These are phyloP conservation scores for Teratosphaeriaceae sp. DNA, from an alignment of 2,329 filamentous ascomycete species.

Conservation along the genomic window DNA sequence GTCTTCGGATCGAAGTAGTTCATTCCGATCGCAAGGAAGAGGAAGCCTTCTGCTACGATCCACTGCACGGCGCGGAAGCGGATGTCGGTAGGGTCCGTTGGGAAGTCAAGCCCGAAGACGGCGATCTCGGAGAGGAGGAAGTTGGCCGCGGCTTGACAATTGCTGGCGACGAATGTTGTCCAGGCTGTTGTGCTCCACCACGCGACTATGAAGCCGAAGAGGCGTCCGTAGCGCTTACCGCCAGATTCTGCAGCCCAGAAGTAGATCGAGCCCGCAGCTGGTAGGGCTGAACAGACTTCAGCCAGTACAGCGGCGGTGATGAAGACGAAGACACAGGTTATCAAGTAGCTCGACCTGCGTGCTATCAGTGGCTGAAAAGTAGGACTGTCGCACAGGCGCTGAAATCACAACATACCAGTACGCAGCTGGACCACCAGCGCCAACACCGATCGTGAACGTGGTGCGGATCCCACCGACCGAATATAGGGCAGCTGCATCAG, in stretches of 20 bases:
- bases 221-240: slow-evolving; percentile 47
- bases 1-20: slow-evolving; percentile 33
- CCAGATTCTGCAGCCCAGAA: slow-evolving; percentile 57
- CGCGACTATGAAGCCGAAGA: slow-evolving; percentile 55
- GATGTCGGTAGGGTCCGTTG: slow-evolving; percentile 46
- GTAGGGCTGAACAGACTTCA: slow-evolving; percentile 54
- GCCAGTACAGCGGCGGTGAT: slow-evolving; percentile 56
- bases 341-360: slow-evolving; percentile 51
- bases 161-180: slow-evolving; percentile 42
- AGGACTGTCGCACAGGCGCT: no score
- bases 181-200: slow-evolving; percentile 59
- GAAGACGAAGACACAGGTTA: slow-evolving; percentile 55
- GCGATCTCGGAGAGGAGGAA: slow-evolving; percentile 45
- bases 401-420: slow-evolving; percentile 45
- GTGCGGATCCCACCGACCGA: slow-evolving; percentile 53
- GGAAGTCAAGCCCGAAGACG: slow-evolving; percentile 51
- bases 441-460: slow-evolving; percentile 57
- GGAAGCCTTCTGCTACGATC: slow-evolving; percentile 45
- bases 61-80: slow-evolving; percentile 56
- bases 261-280: slow-evolving; percentile 54
- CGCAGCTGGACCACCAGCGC: slow-evolving; percentile 53
- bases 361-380: not conserved
- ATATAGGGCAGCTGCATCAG: slow-evolving; percentile 50
- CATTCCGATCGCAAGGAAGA: slow-evolving; percentile 36
- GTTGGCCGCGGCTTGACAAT: slow-evolving; percentile 33